Percentiles rank a stretch among this genome's conserved stretches.
phyloP scores from a whole-genome alignment of 1,139 yeast genomes.

The Candida sojae region DNA sequence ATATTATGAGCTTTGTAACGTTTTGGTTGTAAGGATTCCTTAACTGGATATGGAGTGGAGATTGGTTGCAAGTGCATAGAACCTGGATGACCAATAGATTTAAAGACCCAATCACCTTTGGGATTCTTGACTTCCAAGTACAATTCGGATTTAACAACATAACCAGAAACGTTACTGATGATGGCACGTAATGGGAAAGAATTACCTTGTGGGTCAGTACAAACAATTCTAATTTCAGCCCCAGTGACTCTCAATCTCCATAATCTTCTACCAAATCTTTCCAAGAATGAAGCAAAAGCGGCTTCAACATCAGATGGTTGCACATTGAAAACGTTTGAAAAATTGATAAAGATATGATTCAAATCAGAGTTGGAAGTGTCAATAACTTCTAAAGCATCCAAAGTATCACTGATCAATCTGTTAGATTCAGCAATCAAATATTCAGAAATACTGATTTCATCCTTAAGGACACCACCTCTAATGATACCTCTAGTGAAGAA shows the following conservation, averaged over 20 bases:
- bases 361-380: conserved; percentile 94
- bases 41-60: conserved; percentile 94
- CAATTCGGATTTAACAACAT: conserved; percentile 92
- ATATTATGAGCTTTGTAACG: conserved; percentile 97
- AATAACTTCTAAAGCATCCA: conserved; percentile 91
- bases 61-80: conserved; percentile 96
- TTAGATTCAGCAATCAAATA: conserved; percentile 95
- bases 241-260: conserved; percentile 97
- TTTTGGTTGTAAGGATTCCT: conserved; percentile 97
- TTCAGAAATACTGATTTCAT: conserved; percentile 89
- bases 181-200: conserved; percentile 96
- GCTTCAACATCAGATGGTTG: conserved; percentile 95
- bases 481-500: conserved; percentile 96
- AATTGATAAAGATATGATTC: conserved; percentile 95
- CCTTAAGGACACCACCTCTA: conserved; percentile 92
- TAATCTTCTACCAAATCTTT: conserved; percentile 93
- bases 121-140: conserved; percentile 92
- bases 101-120: conserved; percentile 95
- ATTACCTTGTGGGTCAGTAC: conserved; percentile 84
- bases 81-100: conserved; percentile 91
- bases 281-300: conserved; percentile 96
- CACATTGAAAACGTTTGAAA: conserved; percentile 91
- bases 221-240: conserved; percentile 95
- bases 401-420: conserved; percentile 90
- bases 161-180: conserved; percentile 94